Evolutionary conservation across 73 alveolate species (phyloP).

Genomic region (Paraurostyla sp.): DNA sequence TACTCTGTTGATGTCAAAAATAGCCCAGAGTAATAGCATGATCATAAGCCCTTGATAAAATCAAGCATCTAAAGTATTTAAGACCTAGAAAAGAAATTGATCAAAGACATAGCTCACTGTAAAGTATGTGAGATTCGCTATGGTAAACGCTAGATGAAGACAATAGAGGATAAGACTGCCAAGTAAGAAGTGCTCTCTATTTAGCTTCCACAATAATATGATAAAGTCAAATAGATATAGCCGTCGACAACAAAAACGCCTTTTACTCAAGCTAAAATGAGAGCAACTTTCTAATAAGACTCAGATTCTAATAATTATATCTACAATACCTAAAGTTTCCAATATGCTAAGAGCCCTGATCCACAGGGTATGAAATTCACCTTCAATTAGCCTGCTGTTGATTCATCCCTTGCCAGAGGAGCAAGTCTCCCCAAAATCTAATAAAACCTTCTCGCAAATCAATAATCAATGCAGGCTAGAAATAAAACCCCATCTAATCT

Average conservation of each 20-base stretch:
- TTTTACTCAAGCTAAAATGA: neutral
- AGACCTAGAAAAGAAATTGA: neutral
- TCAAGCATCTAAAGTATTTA: neutral
- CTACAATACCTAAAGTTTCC: too few relatives aligned
- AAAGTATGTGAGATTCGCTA: neutral
- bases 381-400: too few relatives aligned
- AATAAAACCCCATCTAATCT: too few relatives aligned
- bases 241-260: neutral
- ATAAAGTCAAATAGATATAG: too few relatives aligned
- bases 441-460: too few relatives aligned
- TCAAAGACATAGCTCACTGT: constrained; percentile 1
- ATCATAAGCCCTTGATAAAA: neutral
- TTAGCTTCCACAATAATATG: neutral
- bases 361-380: neutral
- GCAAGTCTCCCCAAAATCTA: too few relatives aligned
- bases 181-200: neutral
- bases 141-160: neutral
- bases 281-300: neutral
- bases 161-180: neutral
- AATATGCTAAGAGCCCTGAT: neutral
- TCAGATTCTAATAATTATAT: neutral
- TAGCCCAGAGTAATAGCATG: neutral
- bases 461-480: too few relatives aligned
- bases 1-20: neutral
- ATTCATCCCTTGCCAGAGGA: too few relatives aligned